Evolutionary conservation across 495 filamentous ascomycete species (phyloP).

Genomic region (Penicillium cinerascens): DNA sequence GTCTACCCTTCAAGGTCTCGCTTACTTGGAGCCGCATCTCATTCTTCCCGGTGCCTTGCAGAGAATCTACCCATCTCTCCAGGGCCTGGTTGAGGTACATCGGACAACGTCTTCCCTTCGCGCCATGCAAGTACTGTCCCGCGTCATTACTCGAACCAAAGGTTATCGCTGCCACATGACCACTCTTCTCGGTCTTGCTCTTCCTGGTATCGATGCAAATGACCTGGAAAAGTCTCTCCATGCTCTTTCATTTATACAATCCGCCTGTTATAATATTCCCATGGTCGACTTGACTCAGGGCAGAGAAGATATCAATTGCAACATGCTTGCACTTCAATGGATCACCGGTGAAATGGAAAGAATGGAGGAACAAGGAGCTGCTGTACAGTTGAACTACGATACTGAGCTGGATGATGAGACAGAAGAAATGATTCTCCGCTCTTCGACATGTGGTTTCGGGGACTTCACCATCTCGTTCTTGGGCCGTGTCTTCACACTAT

Average conservation of each 20-base stretch:
- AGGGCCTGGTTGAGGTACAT: slow-evolving; percentile 95
- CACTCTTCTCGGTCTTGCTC: slow-evolving; percentile 80
- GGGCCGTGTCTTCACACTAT: slow-evolving; percentile 88
- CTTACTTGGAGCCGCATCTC: slow-evolving; percentile 86
- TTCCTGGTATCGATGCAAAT: slow-evolving; percentile 97
- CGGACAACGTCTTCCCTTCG: slow-evolving; percentile 91
- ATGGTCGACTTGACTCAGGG: slow-evolving; percentile 77
- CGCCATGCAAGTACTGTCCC: slow-evolving; percentile 82
- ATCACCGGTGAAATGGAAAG: slow-evolving; percentile 88
- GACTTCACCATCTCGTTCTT: slow-evolving; percentile 89
- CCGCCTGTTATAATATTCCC: slow-evolving; percentile 90
- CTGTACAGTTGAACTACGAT: slow-evolving; percentile 80
- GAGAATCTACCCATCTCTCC: slow-evolving; percentile 92
- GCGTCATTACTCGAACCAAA: slow-evolving; percentile 83
- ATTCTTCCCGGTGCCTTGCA: slow-evolving; percentile 93
- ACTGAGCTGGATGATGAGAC: slow-evolving; percentile 77
- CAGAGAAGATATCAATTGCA: slow-evolving; percentile 63
- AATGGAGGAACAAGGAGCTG: slow-evolving; percentile 83
- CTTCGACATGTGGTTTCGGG: slow-evolving; percentile 88
- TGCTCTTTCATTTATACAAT: slow-evolving; percentile 90
- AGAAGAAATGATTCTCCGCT: slow-evolving; percentile 88
- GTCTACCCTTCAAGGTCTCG: slow-evolving; percentile 80
- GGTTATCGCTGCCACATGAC: slow-evolving; percentile 95
- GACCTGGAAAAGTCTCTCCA: slow-evolving; percentile 95
- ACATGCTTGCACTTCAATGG: slow-evolving; percentile 86